A percentile compares a stretch with the other conserved stretches of the same genome.
Evolutionary conservation across 176 grass and related monocot species (phyloP).

Genomic region (Raddia distichophylla): DNA sequence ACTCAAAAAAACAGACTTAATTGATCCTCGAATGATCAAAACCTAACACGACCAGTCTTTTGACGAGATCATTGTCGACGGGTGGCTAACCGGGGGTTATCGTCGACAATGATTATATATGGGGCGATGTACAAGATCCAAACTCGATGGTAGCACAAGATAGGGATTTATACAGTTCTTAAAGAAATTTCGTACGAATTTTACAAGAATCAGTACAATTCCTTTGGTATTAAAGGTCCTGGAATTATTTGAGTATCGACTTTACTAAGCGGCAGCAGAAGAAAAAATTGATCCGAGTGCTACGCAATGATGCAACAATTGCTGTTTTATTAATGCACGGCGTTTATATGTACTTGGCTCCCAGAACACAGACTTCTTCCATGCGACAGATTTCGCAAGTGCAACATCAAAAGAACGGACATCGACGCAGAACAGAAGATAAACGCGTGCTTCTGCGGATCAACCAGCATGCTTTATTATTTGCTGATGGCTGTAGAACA

Average conservation of each 20-base stretch:
- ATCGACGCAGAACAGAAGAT: background rate
- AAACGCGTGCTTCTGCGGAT: background rate
- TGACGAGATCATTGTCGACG: too few species aligned
- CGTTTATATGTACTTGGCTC: background rate
- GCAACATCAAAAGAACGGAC: background rate
- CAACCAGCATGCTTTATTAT: background rate
- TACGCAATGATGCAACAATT: background rate
- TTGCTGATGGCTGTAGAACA: background rate
- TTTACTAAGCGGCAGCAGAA: background rate
- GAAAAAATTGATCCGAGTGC: background rate
- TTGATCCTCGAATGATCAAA: too few species aligned
- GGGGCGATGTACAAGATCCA: too few species aligned
- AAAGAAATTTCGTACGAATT: too few species aligned
- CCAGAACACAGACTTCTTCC: background rate
- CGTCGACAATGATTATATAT: too few species aligned
- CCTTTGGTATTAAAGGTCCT: too few species aligned
- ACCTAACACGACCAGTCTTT: too few species aligned
- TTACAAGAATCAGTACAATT: too few species aligned
- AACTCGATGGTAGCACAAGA: too few species aligned
- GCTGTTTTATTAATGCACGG: slow-evolving; percentile 33
- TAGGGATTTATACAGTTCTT: too few species aligned
- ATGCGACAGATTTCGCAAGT: background rate
- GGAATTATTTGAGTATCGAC: background rate
- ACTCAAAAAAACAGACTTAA: too few species aligned
- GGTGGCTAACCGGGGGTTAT: too few species aligned